Evolutionary conservation across 371 early-diverging fungal genomes (phyloP), one percentile per base, ranked within the genome.

Genomic region (Capillidium heterosporum): DNA sequence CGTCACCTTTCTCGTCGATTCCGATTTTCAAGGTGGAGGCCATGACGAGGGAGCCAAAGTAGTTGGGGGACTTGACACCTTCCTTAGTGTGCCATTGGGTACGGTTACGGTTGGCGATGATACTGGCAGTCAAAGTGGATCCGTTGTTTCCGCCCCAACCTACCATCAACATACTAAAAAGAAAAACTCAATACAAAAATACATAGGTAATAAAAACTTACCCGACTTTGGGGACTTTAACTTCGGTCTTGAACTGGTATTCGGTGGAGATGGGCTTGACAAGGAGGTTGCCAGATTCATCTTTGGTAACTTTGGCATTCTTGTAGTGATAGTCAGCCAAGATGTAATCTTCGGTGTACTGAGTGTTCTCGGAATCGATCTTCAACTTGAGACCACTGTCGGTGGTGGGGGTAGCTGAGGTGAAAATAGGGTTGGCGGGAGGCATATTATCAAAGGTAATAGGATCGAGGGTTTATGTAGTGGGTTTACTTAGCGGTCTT

Each of bases 141-240:
- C 95, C 97, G 72, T 96, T 96, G 84, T 96, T 96, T 60, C 97
- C 97, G 64, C 94, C 95, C 91, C 90, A 91, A 32, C 97, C 97
- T 62, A 96, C 94, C 73, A 96, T 81, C 95, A 96, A 91, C 56
- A 96, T 71, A 66, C 95, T 86, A 63, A 39, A 11, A 50, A n/a
- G 27, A n/a, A 29, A 2, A 35, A n/a, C 48, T 60, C 50, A 62
- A 58, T 21, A 44, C 39, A 40, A 13, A 48, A 29, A 24, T 28
- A 42, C 24, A 32, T 27, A 10, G 31, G 39, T 35, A 19, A 26
- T 32, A 52, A 39, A 50, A 32, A 71, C 75, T 65, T 77, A 84
- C 83, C 85, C 86, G 60, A 84, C 72, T 57, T 75, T 77, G 49
- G 91, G 91, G 55, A 92, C 82, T 52, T 67, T 70, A 65, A 78